Evolutionary conservation across 2,329 filamentous ascomycete genomes (phyloP).

Genomic region (Aspergillus pseudoviridinutans): DNA sequence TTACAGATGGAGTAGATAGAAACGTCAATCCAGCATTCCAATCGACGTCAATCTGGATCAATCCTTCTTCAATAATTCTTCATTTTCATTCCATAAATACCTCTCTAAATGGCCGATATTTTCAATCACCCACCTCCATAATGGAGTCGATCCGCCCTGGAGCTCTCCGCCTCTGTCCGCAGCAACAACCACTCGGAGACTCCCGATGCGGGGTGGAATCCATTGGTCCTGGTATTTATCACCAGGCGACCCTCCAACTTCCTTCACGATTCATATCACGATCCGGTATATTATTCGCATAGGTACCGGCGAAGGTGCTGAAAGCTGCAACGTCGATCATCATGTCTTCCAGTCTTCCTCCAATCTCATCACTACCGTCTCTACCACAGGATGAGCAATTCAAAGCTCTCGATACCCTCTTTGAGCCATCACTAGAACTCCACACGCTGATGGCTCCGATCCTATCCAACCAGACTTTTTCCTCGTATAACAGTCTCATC

Average conservation of each 20-base stretch:
- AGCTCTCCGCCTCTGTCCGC: constrained; percentile 17
- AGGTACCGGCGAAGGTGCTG: not conserved
- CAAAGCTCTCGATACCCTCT: constrained; percentile 67
- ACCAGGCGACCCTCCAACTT: constrained; percentile 2
- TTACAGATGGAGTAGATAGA: not conserved
- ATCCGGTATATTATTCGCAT: not conserved
- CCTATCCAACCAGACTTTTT: constrained; percentile 57
- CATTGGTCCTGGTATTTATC: not conserved
- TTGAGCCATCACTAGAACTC: constrained; percentile 74
- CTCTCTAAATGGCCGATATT: not conserved
- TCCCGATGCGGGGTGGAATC: constrained; percentile 19
- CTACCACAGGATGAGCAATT: constrained; percentile 54
- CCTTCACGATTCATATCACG: not conserved
- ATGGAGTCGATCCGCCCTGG: constrained; percentile 3
- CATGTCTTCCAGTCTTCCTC: constrained; percentile 49
- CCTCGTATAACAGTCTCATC: constrained; percentile 67
- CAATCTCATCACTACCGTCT: constrained; percentile 52
- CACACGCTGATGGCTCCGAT: constrained; percentile 68
- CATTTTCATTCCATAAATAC: too few relatives aligned
- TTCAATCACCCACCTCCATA: not conserved
- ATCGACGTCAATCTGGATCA: not conserved
- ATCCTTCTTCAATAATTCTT: not conserved
- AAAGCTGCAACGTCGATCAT: not conserved
- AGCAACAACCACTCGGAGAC: constrained; percentile 13
- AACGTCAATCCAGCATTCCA: not conserved